Conservation (phyloP, 371 early-diverging fungal genomes). For the Circinella umbellata region DNA sequence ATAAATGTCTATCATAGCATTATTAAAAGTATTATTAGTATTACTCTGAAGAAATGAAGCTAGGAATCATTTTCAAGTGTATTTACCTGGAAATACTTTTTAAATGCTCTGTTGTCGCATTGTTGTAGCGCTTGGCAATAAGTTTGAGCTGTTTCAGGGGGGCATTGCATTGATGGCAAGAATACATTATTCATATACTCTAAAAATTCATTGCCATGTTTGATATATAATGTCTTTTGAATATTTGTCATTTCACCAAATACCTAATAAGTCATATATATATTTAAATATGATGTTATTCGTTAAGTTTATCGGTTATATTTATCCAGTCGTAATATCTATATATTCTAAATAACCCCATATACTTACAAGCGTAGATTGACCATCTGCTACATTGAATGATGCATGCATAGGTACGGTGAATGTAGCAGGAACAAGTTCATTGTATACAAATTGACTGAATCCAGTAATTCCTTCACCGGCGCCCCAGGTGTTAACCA, state of each 20-base stretch:
- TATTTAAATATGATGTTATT: neutral
- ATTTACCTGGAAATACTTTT: conserved; percentile 76
- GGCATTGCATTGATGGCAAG: conserved; percentile 74
- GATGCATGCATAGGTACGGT: conserved; percentile 78
- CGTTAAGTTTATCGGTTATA: neutral
- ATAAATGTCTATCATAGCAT: conserved; percentile 45
- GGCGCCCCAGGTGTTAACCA: conserved; percentile 82
- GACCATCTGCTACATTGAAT: conserved; percentile 84
- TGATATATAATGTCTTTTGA: conserved; percentile 70
- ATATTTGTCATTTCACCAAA: conserved; percentile 83
- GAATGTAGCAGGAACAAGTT: conserved; percentile 79
- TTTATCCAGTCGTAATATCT: neutral
- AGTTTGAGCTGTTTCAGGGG: conserved; percentile 62
- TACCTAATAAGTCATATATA: conserved; percentile 36
- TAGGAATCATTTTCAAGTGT: neutral
- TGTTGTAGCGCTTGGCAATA: conserved; percentile 74
- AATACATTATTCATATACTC: conserved; percentile 69
- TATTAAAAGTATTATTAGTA: neutral
- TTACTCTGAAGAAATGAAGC: too few relatives aligned
- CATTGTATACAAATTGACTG: conserved; percentile 80
- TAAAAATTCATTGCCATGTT: conserved; percentile 68
- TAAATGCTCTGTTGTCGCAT: conserved; percentile 66
- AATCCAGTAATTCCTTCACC: conserved; percentile 59
- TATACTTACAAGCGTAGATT: conserved; percentile 66
- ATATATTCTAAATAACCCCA: neutral